Evolutionary conservation across 805 yeast species (phyloP).

Genomic region (Metschnikowia gelsemii): DNA sequence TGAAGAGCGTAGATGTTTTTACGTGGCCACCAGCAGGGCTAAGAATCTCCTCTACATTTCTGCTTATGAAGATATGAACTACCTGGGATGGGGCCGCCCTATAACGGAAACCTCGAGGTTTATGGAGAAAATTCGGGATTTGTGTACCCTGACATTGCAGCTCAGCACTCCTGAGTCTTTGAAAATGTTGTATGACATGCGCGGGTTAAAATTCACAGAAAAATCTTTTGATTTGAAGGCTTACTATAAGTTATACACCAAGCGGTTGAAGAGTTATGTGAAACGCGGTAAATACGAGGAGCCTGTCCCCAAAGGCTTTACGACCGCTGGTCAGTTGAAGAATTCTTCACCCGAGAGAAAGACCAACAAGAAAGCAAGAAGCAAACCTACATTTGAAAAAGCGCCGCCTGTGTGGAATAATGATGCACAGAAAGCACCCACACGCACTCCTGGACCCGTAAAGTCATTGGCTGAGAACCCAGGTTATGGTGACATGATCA

Average conservation of each 20-base stretch:
- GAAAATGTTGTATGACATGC: slow-evolving; percentile 20
- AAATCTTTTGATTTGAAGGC: slow-evolving; percentile 5
- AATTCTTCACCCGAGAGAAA: neutral
- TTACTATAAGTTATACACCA: slow-evolving; percentile 4
- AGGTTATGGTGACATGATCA: too few relatives aligned
- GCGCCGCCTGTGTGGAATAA: neutral
- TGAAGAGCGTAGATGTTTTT: slow-evolving; percentile 83
- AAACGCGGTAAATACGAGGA: slow-evolving; percentile 2
- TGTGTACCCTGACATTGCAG: slow-evolving; percentile 17
- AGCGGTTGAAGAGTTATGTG: slow-evolving; percentile 10
- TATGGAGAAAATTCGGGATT: slow-evolving; percentile 16
- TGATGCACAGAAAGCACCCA: too few relatives aligned
- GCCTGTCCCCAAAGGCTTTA: slow-evolving; percentile 4
- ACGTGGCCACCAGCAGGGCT: slow-evolving; percentile 88
- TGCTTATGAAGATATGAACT: slow-evolving; percentile 23
- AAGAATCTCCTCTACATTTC: slow-evolving; percentile 53
- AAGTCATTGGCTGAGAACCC: too few relatives aligned
- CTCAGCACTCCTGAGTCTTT: slow-evolving; percentile 21
- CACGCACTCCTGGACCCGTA: slow-evolving; percentile 9
- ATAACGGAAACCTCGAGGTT: slow-evolving; percentile 31
- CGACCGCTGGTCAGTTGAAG: slow-evolving; percentile 10
- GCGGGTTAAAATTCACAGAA: slow-evolving; percentile 6
- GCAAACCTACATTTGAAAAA: neutral
- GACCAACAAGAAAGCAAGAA: neutral
- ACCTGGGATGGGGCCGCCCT: slow-evolving; percentile 22